Percentiles rank a stretch among this genome's conserved stretches.
phyloP scores from a whole-genome alignment of 192 early-diverging fungal species.

The Geranomyces variabilis region DNA sequence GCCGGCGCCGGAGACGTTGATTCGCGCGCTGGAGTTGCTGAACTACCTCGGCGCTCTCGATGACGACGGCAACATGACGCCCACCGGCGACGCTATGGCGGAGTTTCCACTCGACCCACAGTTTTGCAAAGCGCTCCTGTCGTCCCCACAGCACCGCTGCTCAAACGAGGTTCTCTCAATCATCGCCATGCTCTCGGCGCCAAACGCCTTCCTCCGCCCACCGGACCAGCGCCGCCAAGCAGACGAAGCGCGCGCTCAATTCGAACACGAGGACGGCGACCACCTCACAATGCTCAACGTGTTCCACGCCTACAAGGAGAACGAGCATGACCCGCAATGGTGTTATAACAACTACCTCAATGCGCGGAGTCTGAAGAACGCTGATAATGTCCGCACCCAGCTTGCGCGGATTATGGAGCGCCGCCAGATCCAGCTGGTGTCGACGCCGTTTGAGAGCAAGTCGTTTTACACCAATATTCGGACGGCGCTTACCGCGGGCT shows the following conservation, averaged over 20 bases:
- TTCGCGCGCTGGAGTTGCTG: constrained; percentile 94
- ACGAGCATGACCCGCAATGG: constrained; percentile 82
- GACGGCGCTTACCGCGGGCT: constrained; percentile 86
- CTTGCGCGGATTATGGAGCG: constrained; percentile 70
- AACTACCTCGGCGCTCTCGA: constrained; percentile 94
- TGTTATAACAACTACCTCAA: constrained; percentile 91
- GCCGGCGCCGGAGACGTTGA: constrained; percentile 96
- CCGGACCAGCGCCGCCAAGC: constrained; percentile 85
- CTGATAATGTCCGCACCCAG: constrained; percentile 78
- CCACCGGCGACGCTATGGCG: constrained; percentile 81
- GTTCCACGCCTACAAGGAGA: constrained; percentile 89
- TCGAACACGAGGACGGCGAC: constrained; percentile 94
- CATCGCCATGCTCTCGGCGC: constrained; percentile 88
- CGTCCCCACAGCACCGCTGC: constrained; percentile 80
- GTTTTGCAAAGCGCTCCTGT: constrained; percentile 90
- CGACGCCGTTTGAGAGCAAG: constrained; percentile 50
- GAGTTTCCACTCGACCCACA: constrained; percentile 98
- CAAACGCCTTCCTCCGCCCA: constrained; percentile 90
- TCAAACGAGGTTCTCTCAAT: constrained; percentile 95
- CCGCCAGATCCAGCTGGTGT: constrained; percentile 75
- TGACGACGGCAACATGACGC: constrained; percentile 92
- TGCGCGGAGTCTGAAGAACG: constrained; percentile 82
- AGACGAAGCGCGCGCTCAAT: constrained; percentile 88
- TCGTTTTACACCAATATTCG: constrained; percentile 87
- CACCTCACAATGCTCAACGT: constrained; percentile 96